phyloP scores from a whole-genome alignment of 495 filamentous ascomycete species.

The Xylaria castorea region DNA sequence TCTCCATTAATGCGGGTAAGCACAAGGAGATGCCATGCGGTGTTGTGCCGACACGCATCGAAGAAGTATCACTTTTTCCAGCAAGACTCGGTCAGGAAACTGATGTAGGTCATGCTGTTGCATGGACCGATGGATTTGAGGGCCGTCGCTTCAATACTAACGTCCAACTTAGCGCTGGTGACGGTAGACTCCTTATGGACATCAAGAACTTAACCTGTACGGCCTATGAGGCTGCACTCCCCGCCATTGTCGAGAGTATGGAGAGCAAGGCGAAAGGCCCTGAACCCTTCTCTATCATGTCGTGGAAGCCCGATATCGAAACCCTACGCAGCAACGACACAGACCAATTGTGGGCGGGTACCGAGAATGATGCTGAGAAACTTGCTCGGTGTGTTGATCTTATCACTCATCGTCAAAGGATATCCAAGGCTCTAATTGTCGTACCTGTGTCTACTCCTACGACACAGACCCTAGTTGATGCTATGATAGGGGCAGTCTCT shows the following conservation, averaged over 20 bases:
- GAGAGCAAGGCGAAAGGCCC: not conserved
- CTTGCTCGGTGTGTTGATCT: slow-evolving; percentile 26
- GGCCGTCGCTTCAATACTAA: slow-evolving; percentile 35
- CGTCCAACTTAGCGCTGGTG: slow-evolving; percentile 23
- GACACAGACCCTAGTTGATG: slow-evolving; percentile 4
- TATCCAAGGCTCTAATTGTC: slow-evolving; percentile 25
- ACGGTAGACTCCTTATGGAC: slow-evolving; percentile 28
- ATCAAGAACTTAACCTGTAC: slow-evolving; percentile 33
- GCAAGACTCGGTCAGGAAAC: not conserved
- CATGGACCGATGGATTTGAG: slow-evolving; percentile 34
- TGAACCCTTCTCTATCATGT: slow-evolving; percentile 32
- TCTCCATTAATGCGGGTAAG: slow-evolving; percentile 33
- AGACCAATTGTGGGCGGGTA: slow-evolving; percentile 13
- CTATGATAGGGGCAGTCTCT: slow-evolving; percentile 14
- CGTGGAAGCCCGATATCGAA: slow-evolving; percentile 32
- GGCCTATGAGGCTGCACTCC: slow-evolving; percentile 34
- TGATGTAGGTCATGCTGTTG: slow-evolving; percentile 27
- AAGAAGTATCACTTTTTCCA: slow-evolving; percentile 26
- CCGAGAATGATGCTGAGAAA: slow-evolving; percentile 10
- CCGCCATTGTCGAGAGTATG: slow-evolving; percentile 33
- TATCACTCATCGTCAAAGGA: slow-evolving; percentile 28
- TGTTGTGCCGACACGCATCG: slow-evolving; percentile 30
- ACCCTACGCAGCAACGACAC: slow-evolving; percentile 23
- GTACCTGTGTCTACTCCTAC: not conserved
- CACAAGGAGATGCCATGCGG: slow-evolving; percentile 35